A percentile compares a stretch with the other conserved stretches of the same genome.
phyloP scores from a whole-genome alignment of 148 eudicot species.

The Amaranthus palmeri region DNA sequence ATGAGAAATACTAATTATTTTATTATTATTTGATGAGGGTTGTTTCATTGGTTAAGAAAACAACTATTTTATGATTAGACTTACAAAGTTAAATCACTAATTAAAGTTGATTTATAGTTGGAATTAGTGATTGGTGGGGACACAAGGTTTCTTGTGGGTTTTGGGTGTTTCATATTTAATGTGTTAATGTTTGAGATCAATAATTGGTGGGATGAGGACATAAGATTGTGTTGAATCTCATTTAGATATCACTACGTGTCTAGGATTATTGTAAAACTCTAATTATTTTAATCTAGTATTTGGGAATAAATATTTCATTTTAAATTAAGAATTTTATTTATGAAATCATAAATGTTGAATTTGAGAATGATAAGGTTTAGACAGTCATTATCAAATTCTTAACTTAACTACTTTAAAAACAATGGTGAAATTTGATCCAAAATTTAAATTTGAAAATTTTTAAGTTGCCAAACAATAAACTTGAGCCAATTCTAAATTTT shows the following conservation, averaged over 20 bases:
- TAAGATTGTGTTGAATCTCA: slow-evolving; percentile 1
- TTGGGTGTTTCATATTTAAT: background rate
- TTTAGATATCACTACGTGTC: slow-evolving; percentile 25
- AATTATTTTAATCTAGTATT: slow-evolving; percentile 10
- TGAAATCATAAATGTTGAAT: too few species aligned
- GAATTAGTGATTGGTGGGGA: slow-evolving; percentile 21
- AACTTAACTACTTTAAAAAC: too few species aligned
- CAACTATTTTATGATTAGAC: slow-evolving; percentile 5
- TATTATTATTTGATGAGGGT: too few species aligned
- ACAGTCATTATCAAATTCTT: background rate
- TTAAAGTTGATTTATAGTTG: slow-evolving; percentile 4
- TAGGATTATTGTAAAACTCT: slow-evolving; percentile 4
- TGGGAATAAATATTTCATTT: too few species aligned
- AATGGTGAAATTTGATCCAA: background rate
- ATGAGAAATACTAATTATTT: too few species aligned
- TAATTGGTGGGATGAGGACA: slow-evolving; percentile 19
- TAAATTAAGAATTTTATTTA: too few species aligned
- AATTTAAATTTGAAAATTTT: too few species aligned
- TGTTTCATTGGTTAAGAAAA: slow-evolving; percentile 2
- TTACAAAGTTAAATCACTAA: slow-evolving; percentile 2
- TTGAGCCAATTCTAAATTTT: too few species aligned
- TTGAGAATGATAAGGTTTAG: too few species aligned
- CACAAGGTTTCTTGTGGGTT: slow-evolving; percentile 13
- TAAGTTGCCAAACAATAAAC: too few species aligned
- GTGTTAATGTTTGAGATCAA: slow-evolving; percentile 25